A percentile compares a stretch with the other conserved stretches of the same genome.
Evolutionary conservation across 306 rosid genomes (phyloP).

Genomic region (Prunus davidiana): DNA sequence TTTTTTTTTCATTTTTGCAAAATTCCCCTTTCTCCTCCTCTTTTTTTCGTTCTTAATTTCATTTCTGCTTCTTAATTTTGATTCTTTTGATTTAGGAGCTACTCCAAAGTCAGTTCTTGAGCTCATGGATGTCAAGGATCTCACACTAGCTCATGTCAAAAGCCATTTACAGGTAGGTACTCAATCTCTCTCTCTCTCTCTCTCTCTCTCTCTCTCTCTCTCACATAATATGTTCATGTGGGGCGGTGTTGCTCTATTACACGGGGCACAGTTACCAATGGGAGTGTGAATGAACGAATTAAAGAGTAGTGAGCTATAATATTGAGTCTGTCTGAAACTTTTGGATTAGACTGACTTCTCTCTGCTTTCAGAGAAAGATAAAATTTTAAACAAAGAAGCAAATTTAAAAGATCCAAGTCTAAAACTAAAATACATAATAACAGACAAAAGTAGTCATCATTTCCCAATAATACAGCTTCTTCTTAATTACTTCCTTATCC

Average conservation of each 20-base stretch:
- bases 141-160: conserved; percentile 94
- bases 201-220: conserved; percentile 6
- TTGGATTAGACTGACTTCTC: conserved; percentile 38
- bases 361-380: conserved; percentile 16
- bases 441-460: conserved; percentile 64
- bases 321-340: conserved; percentile 12
- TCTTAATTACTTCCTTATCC: conserved; percentile 41
- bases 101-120: conserved; percentile 90
- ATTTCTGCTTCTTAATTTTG: not conserved
- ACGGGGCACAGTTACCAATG: conserved; percentile 53
- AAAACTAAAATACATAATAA: not conserved
- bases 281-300: conserved; percentile 1
- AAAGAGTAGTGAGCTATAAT: conserved; percentile 29
- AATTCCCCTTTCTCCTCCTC: not conserved
- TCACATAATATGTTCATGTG: conserved; percentile 12
- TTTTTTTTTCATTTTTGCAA: not conserved
- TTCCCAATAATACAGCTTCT: conserved; percentile 51
- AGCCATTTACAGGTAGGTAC: conserved; percentile 92
- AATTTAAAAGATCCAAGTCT: not conserved
- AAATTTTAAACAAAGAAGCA: not conserved
- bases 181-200: not conserved
- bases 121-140: conserved; percentile 97
- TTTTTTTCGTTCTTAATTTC: not conserved
- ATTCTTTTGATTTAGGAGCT: conserved; percentile 50
- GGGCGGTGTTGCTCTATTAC: conserved; percentile 21